Percentiles rank a stretch among this genome's conserved stretches.
Evolutionary conservation across 345 rosid genomes (phyloP).

Genomic region (Rubroshorea leprosula): DNA sequence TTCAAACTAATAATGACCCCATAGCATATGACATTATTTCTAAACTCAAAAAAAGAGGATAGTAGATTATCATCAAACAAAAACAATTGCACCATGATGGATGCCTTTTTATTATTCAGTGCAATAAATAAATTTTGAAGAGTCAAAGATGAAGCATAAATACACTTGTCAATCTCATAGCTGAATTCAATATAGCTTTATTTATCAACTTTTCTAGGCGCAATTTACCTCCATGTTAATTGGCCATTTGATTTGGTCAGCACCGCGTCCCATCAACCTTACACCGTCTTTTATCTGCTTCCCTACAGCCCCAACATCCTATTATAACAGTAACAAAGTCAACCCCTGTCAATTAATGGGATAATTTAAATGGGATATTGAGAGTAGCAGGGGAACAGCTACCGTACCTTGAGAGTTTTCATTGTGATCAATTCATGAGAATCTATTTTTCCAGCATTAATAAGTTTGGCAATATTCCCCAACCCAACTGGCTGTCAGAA

Average conservation of each 20-base stretch:
- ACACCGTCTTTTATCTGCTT: conserved; percentile 93
- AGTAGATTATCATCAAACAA: too few relatives aligned
- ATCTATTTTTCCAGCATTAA: conserved; percentile 88
- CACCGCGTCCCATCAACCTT: conserved; percentile 92
- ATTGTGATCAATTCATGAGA: conserved; percentile 90
- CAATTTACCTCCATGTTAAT: conserved; percentile 80
- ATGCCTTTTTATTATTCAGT: too few relatives aligned
- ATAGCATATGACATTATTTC: too few relatives aligned
- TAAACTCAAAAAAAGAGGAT: too few relatives aligned
- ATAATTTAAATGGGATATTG: not conserved
- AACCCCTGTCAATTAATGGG: conserved; percentile 14
- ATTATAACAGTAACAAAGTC: conserved; percentile 1
- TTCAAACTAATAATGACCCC: too few relatives aligned
- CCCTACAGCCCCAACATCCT: conserved; percentile 84
- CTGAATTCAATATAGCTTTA: not conserved
- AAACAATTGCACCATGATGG: too few relatives aligned
- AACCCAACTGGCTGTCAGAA: conserved; percentile 80
- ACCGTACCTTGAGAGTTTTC: conserved; percentile 85
- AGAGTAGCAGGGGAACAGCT: not conserved
- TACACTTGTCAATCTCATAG: not conserved
- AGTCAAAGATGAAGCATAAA: not conserved
- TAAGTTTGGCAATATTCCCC: conserved; percentile 86
- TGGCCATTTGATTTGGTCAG: conserved; percentile 89
- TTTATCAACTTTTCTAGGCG: not conserved
- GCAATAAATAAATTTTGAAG: too few relatives aligned